Evolutionary conservation across 2,329 filamentous ascomycete genomes (phyloP), one percentile per base, ranked within the genome.

Genomic region (Orbilia brochopaga): DNA sequence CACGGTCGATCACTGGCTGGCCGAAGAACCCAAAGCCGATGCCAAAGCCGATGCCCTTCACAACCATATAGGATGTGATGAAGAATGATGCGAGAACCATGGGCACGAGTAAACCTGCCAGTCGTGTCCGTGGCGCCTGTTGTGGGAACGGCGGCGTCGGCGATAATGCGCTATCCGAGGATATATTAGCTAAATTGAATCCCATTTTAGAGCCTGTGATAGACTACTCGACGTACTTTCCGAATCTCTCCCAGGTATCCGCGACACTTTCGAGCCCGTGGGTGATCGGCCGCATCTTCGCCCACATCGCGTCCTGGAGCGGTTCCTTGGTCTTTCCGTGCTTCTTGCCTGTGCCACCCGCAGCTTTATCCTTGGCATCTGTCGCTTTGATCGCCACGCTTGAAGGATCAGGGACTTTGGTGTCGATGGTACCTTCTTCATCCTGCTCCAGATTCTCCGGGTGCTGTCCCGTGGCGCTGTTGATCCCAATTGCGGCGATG

Each of bases 11-110:
- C 74, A 92, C 75, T 0, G 91, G 91, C 69, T 93, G 88, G 0
- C 89, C 90, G 74, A 95, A 96, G 81, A 95, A 91, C 1, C 81
- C 85, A 74, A 92, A 86, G 0, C 91, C 91, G n/a, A 85, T 74
- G 5, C 85, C 81, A 59, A 94, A 88, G 0, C 86, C 88, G 1
- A 85, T 79, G 1, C 84, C 83, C 77, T 93, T 94, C 48, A 85
- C 80, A 21, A 88, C 80, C 78, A 85, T 82, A 74, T 89, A 86
- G 0, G 86, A 83, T 0, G 83, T 84, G 0, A 83, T 81, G 27
- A 88, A 81, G 1, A 85, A 77, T 0, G 86, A 86, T 1, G 80
- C 75, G 0, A 87, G 75, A 0, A 87, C 77, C 0, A 86, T 50
- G 0, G 86, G 85, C 0, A 81, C 77, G 0, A 90, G 77, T 1